Conservation (phyloP, 331 rosid genomes). For the Cydonia oblonga region DNA sequence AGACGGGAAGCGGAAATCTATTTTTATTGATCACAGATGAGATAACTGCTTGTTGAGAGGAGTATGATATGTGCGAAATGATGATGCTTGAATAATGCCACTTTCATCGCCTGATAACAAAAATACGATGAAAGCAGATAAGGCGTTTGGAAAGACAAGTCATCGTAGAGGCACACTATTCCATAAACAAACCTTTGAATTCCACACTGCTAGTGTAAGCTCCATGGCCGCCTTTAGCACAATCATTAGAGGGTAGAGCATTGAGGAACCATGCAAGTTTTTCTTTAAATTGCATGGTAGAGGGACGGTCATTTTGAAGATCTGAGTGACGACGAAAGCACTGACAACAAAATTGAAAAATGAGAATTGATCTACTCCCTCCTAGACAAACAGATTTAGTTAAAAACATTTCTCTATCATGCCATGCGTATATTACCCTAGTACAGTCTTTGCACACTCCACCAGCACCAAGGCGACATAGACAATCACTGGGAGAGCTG, state of each 20-base stretch:
- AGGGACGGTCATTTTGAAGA: slow-evolving; percentile 61
- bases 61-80: slow-evolving; percentile 92
- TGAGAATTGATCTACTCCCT: slow-evolving; percentile 1
- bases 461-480: slow-evolving; percentile 52
- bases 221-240: slow-evolving; percentile 99
- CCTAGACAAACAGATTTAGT: background rate
- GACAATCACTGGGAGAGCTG: slow-evolving; percentile 50
- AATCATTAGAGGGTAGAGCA: slow-evolving; percentile 93
- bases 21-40: slow-evolving; percentile 1
- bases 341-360: slow-evolving; percentile 37
- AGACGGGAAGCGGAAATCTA: background rate
- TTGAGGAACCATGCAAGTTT: slow-evolving; percentile 91
- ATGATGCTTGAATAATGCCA: slow-evolving; percentile 77
- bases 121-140: background rate
- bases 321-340: slow-evolving; percentile 84
- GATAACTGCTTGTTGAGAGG: slow-evolving; percentile 92
- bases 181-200: slow-evolving; percentile 53
- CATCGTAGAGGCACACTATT: background rate
- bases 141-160: background rate
- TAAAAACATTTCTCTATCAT: background rate
- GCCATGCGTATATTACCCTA: slow-evolving; percentile 48
- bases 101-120: slow-evolving; percentile 52
- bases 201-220: slow-evolving; percentile 94
- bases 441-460: slow-evolving; percentile 92
- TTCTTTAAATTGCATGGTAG: slow-evolving; percentile 72